Evolutionary conservation across 139 green algal species (phyloP), one percentile per base, ranked within the genome.

Genomic region (Chlorella ohadii): DNA sequence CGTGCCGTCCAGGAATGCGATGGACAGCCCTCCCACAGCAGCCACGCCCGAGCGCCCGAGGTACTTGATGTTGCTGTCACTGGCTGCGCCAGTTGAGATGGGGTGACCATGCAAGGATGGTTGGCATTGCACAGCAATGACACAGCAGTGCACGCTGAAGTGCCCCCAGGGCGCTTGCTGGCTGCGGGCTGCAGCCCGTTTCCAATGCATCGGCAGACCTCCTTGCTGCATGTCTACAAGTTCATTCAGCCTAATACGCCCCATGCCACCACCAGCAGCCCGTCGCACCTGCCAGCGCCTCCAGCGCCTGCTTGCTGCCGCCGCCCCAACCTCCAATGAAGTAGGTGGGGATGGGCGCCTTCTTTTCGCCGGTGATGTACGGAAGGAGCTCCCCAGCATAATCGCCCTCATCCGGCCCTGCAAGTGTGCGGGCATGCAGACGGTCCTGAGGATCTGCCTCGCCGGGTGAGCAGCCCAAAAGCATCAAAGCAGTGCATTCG

Each of bases 1-100:
- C 0, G 56, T 86, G n/a, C 95, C 95, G 71, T 98, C 95, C 57
- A 98, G 84, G 81, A 92, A 98, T 17, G 94, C 95, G 16, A 98
- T 87, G 6, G 82, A 92, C 31, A 98, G 82, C 11, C 92, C 93
- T 28, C 84, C 63, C 28, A 98, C 51, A 3, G 63, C 64, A 47
- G 87, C 78, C 79, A 97, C 85, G 13, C 94, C 94, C 28, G 87
- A 78, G 6, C 87, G 81, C 6, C 94, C 94, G 44, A 97, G 84
- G 90, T 95, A 96, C 16, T 91, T 81, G 12, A 96, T 78, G 34
- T 88, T 87, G 56, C 88, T 82, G 33, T 85, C 84, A 0, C 84
- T 64, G 22, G 84, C 83, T 1, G 85, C 85, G 47, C n/a, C n/a
- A 87, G 64, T 13, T 7, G 23, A 31, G 6, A 68, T 17, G 4